Base-by-base conservation (phyloP, 305 asterid species). In the Salvia sclarea region DNA sequence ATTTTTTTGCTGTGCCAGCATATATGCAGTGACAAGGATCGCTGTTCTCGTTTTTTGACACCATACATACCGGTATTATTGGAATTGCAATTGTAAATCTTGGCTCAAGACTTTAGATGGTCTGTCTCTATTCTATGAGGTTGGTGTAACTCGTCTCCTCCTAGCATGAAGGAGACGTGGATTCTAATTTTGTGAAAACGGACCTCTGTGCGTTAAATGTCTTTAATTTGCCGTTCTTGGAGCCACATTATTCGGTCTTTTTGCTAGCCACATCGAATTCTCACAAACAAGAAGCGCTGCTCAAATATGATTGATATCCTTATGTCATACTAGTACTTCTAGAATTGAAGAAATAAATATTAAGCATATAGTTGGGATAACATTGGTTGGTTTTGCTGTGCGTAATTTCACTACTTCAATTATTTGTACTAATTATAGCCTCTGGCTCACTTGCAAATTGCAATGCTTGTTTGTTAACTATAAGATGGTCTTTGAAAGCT, bases 11-110 rank as follows among this genome's bases (percentile, higher is more conserved):
- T 25, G 30, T 25, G 30, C 5, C 30, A 57, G 38, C 72, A 40
- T 33, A 58, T 70, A 55, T 64, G 75, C 59, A 52, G 74, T 30
- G 71, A 48, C 79, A 21, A 68, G 69, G 21, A 6, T 31, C 41
- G 37, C 43, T 64, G 9, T 79, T 59, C 61, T 74, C 41, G 12
- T 25, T 38, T 56, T 57, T 79, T 63, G 69, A 71, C 72, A 71
- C 69, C 67, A 69, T 60, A 60, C 76, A 69, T 65, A 71, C 74
- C 68, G 57, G 47, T 61, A 58, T 1, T 55, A 54, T 55, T 54
- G 76, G 69, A 67, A 70, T 43, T 71, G 66, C 67, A 66, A 48
- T 18, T 73, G 81, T 79, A 73, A 73, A 73, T 76, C 40, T 41
- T 43, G 66, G 79, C 76, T 57, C 74, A 37, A 53, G 54, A 63